Conservation (phyloP, 2,329 filamentous ascomycete genomes). For the Botrytis porri region DNA sequence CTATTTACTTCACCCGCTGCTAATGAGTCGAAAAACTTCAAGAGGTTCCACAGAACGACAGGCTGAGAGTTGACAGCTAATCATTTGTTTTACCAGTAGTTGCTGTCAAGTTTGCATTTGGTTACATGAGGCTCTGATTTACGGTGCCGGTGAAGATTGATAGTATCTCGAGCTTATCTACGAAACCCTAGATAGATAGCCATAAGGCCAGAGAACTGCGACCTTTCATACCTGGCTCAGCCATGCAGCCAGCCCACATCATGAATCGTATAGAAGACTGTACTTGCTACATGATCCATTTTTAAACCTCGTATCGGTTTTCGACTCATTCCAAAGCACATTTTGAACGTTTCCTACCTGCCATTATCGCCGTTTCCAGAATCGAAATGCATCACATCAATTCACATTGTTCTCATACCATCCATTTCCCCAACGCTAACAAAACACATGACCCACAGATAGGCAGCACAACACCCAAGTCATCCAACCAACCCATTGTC, state of each 20-base stretch:
- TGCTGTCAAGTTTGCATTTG: background rate
- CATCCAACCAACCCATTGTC: background rate
- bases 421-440: background rate
- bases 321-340: background rate
- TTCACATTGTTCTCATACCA: background rate
- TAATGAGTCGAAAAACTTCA: background rate
- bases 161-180: background rate
- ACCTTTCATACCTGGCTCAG: background rate
- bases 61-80: background rate
- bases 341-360: background rate
- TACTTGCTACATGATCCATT: background rate
- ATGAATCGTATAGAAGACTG: background rate
- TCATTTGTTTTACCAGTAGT: background rate
- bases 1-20: background rate
- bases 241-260: background rate
- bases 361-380: background rate
- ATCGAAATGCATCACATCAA: background rate
- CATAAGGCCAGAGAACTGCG: background rate
- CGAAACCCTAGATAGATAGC: background rate
- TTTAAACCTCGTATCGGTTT: background rate
- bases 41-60: background rate
- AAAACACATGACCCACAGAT: background rate
- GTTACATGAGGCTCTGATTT: background rate
- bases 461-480: background rate
- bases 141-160: background rate